Base-by-base conservation (phyloP, 108 stramenopile species). In the Skeletonema grethae region DNA sequence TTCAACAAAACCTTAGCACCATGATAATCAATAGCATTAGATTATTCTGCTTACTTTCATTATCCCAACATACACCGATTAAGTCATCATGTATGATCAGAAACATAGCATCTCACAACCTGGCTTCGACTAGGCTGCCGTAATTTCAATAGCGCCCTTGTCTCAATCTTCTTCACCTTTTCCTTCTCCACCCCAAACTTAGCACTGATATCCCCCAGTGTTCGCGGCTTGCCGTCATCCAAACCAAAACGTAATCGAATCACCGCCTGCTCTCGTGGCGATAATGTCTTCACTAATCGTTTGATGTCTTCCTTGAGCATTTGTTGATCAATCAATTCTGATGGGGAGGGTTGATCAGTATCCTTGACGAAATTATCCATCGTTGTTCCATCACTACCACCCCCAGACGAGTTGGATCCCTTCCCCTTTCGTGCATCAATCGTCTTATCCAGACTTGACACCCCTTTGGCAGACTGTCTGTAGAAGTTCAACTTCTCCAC, bases 181-280 rank as follows among this genome's bases (percentile, higher is more conserved):
- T 93, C 88, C 38, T 83, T 82, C 22, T 88, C 90, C 46, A 88
- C 80, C 10, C 62, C 43, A 67, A 90, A 87, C 63, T 76, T 76
- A 7, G 68, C 72, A 15, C 85, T 89, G 56, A 95, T 80, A 67
- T 91, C 87, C 53, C 86, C 83, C 55, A 93, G 66, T 7, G 89
- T 87, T 58, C 57, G 50, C 25, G 85, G 80, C 20, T 72, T 67
- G 1, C 89, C 90, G 63, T 93, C 87, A 63, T 90, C 88, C 29
- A 95, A 76, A 12, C 95, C 95, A 76, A 89, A 95, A 25, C 95
- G 82, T 76, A 93, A 73, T 29, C 87, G 77, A 41, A 95, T 88
- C 7, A 95, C 92, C 30, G 85, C 79, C 57, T 88, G 74, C 76
- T 93, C 92, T 43, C 85, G 61, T 8, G 84, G 83, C 53, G 77